phyloP scores from a whole-genome alignment of 352 stramenopile genomes.

The Phytophthora pseudosyringae region DNA sequence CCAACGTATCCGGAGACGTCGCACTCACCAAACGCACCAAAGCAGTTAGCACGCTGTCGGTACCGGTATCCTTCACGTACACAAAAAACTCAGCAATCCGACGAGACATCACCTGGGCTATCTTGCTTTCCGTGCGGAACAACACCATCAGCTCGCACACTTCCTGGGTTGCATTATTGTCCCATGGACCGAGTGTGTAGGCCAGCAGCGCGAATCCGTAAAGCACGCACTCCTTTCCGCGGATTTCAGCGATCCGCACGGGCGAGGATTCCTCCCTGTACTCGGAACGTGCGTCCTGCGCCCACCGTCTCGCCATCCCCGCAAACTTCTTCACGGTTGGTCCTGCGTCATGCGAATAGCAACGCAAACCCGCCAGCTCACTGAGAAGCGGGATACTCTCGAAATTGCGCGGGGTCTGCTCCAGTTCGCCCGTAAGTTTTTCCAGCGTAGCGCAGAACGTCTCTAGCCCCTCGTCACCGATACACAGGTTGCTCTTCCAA shows the following conservation, averaged over 20 bases:
- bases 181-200: slow-evolving; percentile 31
- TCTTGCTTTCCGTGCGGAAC: slow-evolving; percentile 37
- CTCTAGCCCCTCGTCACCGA: neutral
- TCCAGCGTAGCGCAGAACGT: slow-evolving; percentile 32
- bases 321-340: slow-evolving; percentile 29
- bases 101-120: slow-evolving; percentile 49
- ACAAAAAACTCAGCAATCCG: slow-evolving; percentile 25
- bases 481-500: slow-evolving; percentile 56
- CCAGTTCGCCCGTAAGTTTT: slow-evolving; percentile 26
- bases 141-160: slow-evolving; percentile 55
- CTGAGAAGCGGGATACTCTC: slow-evolving; percentile 44
- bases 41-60: slow-evolving; percentile 14
- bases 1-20: slow-evolving; percentile 25
- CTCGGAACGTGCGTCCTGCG: slow-evolving; percentile 20
- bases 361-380: slow-evolving; percentile 36
- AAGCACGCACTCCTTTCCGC: slow-evolving; percentile 48
- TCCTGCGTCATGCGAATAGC: slow-evolving; percentile 28
- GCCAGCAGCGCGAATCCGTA: slow-evolving; percentile 51
- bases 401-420: slow-evolving; percentile 40
- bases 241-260: slow-evolving; percentile 26
- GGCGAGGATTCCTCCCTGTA: slow-evolving; percentile 15
- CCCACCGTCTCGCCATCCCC: slow-evolving; percentile 38
- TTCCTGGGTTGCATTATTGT: slow-evolving; percentile 20
- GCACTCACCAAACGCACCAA: slow-evolving; percentile 37
- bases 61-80: slow-evolving; percentile 10